Conservation (phyloP, 148 eudicot species). For the Vaccinium corymbosum region DNA sequence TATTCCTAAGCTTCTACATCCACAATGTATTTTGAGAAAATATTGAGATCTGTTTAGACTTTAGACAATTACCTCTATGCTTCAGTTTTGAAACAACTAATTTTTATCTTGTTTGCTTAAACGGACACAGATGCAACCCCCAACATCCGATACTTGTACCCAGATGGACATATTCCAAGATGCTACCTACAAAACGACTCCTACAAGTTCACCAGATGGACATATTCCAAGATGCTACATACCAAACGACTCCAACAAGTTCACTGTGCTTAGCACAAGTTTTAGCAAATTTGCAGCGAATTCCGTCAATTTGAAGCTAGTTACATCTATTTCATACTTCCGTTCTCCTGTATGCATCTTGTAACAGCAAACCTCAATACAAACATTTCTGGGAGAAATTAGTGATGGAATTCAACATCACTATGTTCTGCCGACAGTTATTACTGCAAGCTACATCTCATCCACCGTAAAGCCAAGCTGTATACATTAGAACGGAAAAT, state of each 20-base stretch:
- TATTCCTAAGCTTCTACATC: not conserved
- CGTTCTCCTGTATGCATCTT: not conserved
- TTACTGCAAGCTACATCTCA: not conserved
- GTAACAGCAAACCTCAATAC: not conserved
- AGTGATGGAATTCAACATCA: not conserved
- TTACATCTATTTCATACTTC: not conserved
- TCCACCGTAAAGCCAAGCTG: not conserved
- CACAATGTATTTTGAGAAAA: not conserved
- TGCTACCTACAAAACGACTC: too few species aligned
- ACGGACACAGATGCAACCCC: not conserved
- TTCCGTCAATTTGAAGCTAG: not conserved
- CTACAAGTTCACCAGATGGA: too few species aligned
- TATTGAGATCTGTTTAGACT: not conserved
- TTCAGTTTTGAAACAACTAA: not conserved
- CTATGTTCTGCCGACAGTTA: not conserved
- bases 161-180: not conserved
- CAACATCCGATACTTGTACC: not conserved
- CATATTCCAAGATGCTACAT: not conserved
- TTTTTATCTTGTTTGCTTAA: not conserved
- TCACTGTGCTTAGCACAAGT: not conserved
- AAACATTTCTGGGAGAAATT: not conserved
- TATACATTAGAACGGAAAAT: not conserved
- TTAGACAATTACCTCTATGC: not conserved
- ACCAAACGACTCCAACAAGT: not conserved
- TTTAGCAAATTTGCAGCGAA: not conserved